Conservation (phyloP, 352 stramenopile genomes). For the Pythium periplocum region DNA sequence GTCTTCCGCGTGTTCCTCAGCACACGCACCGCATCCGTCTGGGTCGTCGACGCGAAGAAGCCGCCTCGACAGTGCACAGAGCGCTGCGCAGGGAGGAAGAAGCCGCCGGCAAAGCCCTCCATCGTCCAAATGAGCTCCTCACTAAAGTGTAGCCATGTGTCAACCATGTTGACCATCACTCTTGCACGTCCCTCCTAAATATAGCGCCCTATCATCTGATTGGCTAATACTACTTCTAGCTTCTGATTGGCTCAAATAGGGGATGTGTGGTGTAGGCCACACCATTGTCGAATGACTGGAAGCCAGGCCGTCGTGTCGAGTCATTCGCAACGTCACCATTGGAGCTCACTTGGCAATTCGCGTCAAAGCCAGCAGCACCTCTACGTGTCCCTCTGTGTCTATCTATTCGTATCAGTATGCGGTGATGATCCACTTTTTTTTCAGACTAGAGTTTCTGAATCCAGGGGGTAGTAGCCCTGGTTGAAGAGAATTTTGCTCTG, state of each 20-base stretch:
- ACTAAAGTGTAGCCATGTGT: conserved; percentile 12
- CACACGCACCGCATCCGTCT: too few species aligned
- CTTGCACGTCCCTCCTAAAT: too few species aligned
- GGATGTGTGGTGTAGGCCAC: not conserved
- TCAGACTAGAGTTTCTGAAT: conserved; percentile 92
- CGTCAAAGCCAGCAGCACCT: too few species aligned
- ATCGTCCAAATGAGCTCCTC: not conserved
- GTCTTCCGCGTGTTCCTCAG: too few species aligned
- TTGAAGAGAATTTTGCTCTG: conserved; percentile 69
- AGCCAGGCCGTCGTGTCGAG: too few species aligned
- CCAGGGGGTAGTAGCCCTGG: conserved; percentile 81
- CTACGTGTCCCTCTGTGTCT: too few species aligned
- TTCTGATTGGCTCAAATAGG: conserved; percentile 11
- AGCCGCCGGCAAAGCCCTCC: conserved; percentile 34
- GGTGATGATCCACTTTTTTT: conserved; percentile 80
- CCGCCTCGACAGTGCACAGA: conserved; percentile 48
- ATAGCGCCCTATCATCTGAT: too few species aligned
- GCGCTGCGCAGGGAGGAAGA: conserved; percentile 52
- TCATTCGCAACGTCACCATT: too few species aligned
- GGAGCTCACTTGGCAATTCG: not conserved
- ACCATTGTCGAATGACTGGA: too few species aligned
- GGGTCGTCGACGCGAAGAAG: conserved; percentile 25
- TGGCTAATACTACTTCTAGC: too few species aligned
- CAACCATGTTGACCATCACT: too few species aligned
- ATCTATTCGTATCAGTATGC: conserved; percentile 26